A percentile compares a stretch with the other conserved stretches of the same genome.
These are phyloP conservation scores for Rhynchospora pubera DNA, from an alignment of 176 grass and related monocot species.

Conservation along the genomic window DNA sequence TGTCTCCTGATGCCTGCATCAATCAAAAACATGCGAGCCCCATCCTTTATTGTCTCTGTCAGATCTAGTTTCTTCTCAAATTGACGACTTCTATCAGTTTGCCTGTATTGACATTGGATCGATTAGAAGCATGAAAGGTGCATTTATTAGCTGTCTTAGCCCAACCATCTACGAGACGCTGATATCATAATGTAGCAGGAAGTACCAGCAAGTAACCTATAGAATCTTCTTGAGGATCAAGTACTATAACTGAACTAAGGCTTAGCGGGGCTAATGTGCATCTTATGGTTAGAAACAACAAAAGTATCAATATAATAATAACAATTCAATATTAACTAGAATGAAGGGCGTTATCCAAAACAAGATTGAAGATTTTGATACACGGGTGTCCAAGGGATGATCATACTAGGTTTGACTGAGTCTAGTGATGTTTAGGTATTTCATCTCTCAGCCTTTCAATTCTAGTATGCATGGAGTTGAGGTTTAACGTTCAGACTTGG, in stretches of 20 bases:
- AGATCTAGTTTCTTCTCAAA: constrained; percentile 69
- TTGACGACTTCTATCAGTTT: constrained; percentile 45
- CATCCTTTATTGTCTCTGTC: constrained; percentile 96
- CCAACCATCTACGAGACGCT: not conserved
- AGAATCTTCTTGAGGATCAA: not conserved
- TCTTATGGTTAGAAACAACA: not conserved
- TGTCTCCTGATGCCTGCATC: constrained; percentile 88
- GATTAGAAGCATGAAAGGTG: not conserved
- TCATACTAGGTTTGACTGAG: not conserved
- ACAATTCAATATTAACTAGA: not conserved
- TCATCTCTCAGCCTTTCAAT: not conserved
- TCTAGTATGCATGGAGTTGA: no score
- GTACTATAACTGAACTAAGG: not conserved
- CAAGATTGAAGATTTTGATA: not conserved
- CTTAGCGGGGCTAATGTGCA: not conserved
- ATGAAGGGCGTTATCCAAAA: not conserved
- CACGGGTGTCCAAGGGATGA: not conserved
- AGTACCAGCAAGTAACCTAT: not conserved
- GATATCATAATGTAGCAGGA: not conserved
- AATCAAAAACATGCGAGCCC: constrained; percentile 82
- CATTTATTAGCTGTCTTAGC: not conserved
- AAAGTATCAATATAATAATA: not conserved
- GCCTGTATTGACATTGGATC: constrained; percentile 27
- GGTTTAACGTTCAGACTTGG: not conserved
- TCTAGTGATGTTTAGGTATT: not conserved